phyloP scores from a whole-genome alignment of 2,329 filamentous ascomycete genomes.

The Neoascochyta sp. region DNA sequence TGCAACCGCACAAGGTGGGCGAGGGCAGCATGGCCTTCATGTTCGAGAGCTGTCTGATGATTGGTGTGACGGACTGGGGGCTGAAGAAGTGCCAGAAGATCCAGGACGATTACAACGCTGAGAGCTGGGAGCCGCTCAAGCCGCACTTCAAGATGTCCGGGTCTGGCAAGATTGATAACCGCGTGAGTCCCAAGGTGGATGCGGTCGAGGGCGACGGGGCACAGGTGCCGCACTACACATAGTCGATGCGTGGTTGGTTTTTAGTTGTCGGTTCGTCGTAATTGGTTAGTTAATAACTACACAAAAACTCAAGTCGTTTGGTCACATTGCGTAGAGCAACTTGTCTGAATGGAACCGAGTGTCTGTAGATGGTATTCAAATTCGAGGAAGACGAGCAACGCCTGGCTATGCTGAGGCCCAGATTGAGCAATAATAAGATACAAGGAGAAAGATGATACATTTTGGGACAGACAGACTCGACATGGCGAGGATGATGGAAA shows the following conservation, averaged over 20 bases:
- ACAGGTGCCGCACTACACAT: slow-evolving; percentile 26
- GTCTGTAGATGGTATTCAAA: too few relatives aligned
- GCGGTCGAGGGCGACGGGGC: slow-evolving; percentile 18
- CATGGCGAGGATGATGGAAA: not conserved
- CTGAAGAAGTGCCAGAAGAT: slow-evolving; percentile 67
- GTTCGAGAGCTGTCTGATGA: slow-evolving; percentile 65
- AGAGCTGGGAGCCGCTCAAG: slow-evolving; percentile 67
- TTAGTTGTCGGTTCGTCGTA: too few relatives aligned
- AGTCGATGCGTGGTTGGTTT: too few relatives aligned
- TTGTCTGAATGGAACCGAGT: too few relatives aligned
- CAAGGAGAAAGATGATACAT: slow-evolving; percentile 1
- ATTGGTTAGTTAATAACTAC: too few relatives aligned
- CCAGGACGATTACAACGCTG: slow-evolving; percentile 69
- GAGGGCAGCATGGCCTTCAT: slow-evolving; percentile 65
- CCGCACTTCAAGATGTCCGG: slow-evolving; percentile 41
- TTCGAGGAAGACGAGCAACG: too few relatives aligned
- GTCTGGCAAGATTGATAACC: slow-evolving; percentile 26
- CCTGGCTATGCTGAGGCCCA: slow-evolving; percentile 23
- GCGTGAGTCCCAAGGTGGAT: slow-evolving; percentile 13
- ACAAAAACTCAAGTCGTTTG: too few relatives aligned
- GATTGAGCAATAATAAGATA: slow-evolving; percentile 1
- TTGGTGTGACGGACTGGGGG: slow-evolving; percentile 70
- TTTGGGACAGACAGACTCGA: not conserved
- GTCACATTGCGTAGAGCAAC: too few relatives aligned
- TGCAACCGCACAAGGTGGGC: slow-evolving; percentile 58